Conservation (phyloP, 805 yeast genomes). For the Hanseniaspora occidentalis region DNA sequence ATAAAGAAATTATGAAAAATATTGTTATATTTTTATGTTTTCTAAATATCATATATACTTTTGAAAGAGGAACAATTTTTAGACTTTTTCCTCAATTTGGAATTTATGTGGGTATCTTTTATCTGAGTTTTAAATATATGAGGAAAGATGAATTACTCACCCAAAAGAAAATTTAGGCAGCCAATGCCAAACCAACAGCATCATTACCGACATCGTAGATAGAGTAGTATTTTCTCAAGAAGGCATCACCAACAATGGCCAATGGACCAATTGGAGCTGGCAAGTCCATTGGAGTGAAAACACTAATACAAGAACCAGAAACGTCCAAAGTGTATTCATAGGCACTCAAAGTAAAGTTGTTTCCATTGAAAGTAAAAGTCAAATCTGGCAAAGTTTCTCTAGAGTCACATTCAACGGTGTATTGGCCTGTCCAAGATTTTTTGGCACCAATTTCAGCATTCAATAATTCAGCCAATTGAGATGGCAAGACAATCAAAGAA, state of each 20-base stretch:
- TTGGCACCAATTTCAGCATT: slow-evolving; percentile 95
- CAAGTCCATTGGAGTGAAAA: slow-evolving; percentile 94
- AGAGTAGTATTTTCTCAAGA: slow-evolving; percentile 90
- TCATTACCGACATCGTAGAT: slow-evolving; percentile 81
- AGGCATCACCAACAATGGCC: slow-evolving; percentile 94
- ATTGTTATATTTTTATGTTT: not conserved
- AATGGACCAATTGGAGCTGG: slow-evolving; percentile 95
- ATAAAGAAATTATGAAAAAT: too few species aligned
- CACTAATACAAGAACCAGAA: slow-evolving; percentile 90
- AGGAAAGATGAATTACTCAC: too few species aligned
- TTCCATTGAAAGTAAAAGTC: slow-evolving; percentile 80
- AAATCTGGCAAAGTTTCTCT: slow-evolving; percentile 83
- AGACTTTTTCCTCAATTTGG: not conserved
- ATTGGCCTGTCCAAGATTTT: slow-evolving; percentile 97
- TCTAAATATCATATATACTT: not conserved
- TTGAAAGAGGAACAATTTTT: not conserved
- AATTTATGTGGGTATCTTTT: not conserved
- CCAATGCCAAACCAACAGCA: slow-evolving; percentile 88
- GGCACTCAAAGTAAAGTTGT: slow-evolving; percentile 81
- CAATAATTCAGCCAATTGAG: slow-evolving; percentile 88
- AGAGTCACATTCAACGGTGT: slow-evolving; percentile 77
- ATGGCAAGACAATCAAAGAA: slow-evolving; percentile 87
- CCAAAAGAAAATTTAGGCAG: slow-evolving; percentile 29
- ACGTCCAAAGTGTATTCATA: slow-evolving; percentile 91
- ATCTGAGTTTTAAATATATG: not conserved